These are phyloP conservation scores for Syzygium aqueum DNA, from an alignment of 345 rosid genomes.

Conservation along the genomic window DNA sequence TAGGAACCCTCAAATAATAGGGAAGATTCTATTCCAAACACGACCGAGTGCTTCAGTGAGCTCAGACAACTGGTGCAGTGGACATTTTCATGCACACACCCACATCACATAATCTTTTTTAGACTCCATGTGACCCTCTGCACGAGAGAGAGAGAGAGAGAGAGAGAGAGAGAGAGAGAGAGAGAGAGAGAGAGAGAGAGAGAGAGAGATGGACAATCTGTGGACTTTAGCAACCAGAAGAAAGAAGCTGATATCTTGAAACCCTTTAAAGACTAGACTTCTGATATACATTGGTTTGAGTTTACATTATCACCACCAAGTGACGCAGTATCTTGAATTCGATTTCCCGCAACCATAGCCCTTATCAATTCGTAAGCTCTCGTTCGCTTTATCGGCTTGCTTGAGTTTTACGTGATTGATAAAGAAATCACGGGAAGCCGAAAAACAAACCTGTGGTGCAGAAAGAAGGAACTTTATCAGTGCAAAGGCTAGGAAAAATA, in stretches of 20 bases:
- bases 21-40: slow-evolving; percentile 8
- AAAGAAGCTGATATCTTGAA: background rate
- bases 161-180: background rate
- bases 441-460: background rate
- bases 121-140: background rate
- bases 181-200: background rate
- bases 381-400: background rate
- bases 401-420: background rate
- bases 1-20: background rate
- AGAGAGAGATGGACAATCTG: background rate
- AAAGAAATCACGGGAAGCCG: background rate
- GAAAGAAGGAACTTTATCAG: background rate
- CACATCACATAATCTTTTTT: background rate
- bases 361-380: background rate
- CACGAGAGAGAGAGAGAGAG: too few relatives aligned
- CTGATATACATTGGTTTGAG: background rate
- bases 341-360: rapidly evolving
- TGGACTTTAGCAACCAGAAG: background rate
- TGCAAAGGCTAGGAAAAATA: background rate
- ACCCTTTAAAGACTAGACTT: background rate
- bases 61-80: background rate
- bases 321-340: background rate
- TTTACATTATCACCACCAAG: background rate
- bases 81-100: background rate
- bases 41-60: background rate